These are phyloP conservation scores for Teratosphaeria nubilosa DNA, from an alignment of 2,329 filamentous ascomycete genomes.

Conservation along the genomic window DNA sequence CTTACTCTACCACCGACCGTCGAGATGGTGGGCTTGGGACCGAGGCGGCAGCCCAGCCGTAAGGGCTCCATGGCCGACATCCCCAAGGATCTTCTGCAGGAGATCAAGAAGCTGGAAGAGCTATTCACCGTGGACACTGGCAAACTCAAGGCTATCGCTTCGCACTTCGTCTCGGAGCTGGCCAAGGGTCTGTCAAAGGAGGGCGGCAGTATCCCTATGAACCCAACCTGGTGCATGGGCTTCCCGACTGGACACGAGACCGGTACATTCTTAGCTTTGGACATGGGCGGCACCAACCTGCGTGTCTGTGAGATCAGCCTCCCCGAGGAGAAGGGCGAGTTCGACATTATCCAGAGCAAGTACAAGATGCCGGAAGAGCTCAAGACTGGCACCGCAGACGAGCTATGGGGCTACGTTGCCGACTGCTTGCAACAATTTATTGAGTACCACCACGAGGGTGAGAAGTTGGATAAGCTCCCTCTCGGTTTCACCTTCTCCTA, in stretches of 20 bases:
- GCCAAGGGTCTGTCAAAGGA: conserved; percentile 79
- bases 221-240: conserved; percentile 90
- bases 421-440: conserved; percentile 88
- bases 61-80: conserved; percentile 86
- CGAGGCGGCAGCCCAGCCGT: conserved; percentile 55
- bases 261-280: conserved; percentile 78
- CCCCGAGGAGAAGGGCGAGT: conserved; percentile 77
- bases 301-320: conserved; percentile 89
- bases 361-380: conserved; percentile 91
- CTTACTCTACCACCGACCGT: conserved; percentile 4
- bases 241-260: conserved; percentile 80
- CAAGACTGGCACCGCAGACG: conserved; percentile 71
- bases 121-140: conserved; percentile 66
- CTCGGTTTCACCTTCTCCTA: conserved; percentile 96
- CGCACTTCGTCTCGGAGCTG: conserved; percentile 82
- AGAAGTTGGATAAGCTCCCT: conserved; percentile 57
- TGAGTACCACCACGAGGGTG: conserved; percentile 65
- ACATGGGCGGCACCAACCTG: conserved; percentile 94
- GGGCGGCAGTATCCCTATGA: conserved; percentile 95
- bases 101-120: conserved; percentile 77
- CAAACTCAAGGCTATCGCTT: conserved; percentile 81
- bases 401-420: conserved; percentile 91
- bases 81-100: conserved; percentile 68
- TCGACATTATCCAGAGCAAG: conserved; percentile 92
- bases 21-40: conserved; percentile 55